Percentiles rank a stretch among this genome's conserved stretches.
Conservation (phyloP, 2,329 filamentous ascomycete genomes). For the Sporothrix euskadiensis region DNA sequence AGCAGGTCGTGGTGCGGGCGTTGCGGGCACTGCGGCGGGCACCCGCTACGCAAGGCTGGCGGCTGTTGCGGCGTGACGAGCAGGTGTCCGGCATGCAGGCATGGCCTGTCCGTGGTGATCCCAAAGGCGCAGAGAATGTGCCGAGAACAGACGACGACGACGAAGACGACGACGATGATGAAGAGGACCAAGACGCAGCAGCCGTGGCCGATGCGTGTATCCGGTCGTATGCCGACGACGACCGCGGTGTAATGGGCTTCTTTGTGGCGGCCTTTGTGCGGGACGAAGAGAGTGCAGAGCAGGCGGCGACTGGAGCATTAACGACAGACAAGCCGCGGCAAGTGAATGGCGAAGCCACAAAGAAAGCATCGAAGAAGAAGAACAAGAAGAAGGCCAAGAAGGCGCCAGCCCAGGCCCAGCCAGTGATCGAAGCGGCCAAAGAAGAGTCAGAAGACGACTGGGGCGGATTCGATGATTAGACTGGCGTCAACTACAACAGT, state of each 20-base stretch:
- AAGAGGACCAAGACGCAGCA: slow-evolving; percentile 8
- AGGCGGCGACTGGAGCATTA: not conserved
- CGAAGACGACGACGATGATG: not conserved
- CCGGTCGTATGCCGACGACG: slow-evolving; percentile 76
- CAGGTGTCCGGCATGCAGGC: slow-evolving; percentile 74
- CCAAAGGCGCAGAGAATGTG: slow-evolving; percentile 36
- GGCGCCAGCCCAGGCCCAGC: not conserved
- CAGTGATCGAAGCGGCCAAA: not conserved
- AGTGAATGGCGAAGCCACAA: not conserved
- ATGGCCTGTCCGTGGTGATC: slow-evolving; percentile 69
- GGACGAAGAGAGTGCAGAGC: slow-evolving; percentile 40
- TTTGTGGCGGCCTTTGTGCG: slow-evolving; percentile 87
- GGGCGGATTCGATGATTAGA: slow-evolving; percentile 34
- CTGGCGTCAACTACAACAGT: not conserved
- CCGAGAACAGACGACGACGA: not conserved
- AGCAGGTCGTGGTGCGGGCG: slow-evolving; percentile 74
- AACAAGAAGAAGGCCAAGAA: slow-evolving; percentile 16
- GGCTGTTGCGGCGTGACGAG: slow-evolving; percentile 66
- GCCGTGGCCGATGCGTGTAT: slow-evolving; percentile 73
- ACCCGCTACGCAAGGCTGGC: slow-evolving; percentile 69
- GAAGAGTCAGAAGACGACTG: slow-evolving; percentile 24
- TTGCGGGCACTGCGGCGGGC: slow-evolving; percentile 68
- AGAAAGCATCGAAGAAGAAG: slow-evolving; percentile 16
- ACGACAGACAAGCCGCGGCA: not conserved
- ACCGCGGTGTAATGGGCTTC: slow-evolving; percentile 87